These are phyloP conservation scores for Peniophora sp. DNA, from an alignment of 1,284 basidiomycete genomes.

Conservation along the genomic window DNA sequence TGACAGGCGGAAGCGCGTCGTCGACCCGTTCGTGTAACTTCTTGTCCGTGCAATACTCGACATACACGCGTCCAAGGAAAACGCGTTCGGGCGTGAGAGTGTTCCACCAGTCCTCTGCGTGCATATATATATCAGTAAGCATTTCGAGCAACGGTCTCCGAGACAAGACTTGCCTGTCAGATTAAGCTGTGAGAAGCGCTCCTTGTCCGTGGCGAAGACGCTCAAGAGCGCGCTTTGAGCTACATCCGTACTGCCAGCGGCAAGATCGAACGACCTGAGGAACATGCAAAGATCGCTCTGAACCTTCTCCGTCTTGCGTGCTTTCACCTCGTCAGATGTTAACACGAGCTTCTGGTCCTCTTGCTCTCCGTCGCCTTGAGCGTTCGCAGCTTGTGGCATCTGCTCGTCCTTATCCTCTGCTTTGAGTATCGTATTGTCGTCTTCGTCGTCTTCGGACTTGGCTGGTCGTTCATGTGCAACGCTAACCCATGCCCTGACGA, in stretches of 20 bases:
- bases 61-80: conserved; percentile 80
- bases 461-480: conserved; percentile 30
- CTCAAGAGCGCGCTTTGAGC: conserved; percentile 63
- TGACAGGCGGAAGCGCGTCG: conserved; percentile 79
- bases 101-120: conserved; percentile 69
- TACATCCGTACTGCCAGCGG: conserved; percentile 36
- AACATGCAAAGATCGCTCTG: conserved; percentile 38
- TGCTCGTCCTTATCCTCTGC: conserved; percentile 12
- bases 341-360: too few relatives aligned
- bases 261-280: conserved; percentile 57
- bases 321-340: too few relatives aligned
- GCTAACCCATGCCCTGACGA: conserved; percentile 62
- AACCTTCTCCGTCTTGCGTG: too few relatives aligned
- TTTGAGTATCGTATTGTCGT: too few relatives aligned
- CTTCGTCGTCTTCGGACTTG: too few relatives aligned
- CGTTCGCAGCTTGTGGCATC: too few relatives aligned
- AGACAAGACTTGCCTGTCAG: conserved; percentile 55
- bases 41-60: conserved; percentile 66
- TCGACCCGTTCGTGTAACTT: conserved; percentile 71
- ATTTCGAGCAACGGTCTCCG: not conserved
- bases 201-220: conserved; percentile 53
- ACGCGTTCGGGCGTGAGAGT: conserved; percentile 75
- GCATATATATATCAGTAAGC: not conserved
- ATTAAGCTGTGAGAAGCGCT: conserved; percentile 57
- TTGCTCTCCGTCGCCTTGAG: too few relatives aligned